phyloP scores from a whole-genome alignment of 225 moss, liverwort and hornwort genomes.

The Thuidium tamariscinum region DNA sequence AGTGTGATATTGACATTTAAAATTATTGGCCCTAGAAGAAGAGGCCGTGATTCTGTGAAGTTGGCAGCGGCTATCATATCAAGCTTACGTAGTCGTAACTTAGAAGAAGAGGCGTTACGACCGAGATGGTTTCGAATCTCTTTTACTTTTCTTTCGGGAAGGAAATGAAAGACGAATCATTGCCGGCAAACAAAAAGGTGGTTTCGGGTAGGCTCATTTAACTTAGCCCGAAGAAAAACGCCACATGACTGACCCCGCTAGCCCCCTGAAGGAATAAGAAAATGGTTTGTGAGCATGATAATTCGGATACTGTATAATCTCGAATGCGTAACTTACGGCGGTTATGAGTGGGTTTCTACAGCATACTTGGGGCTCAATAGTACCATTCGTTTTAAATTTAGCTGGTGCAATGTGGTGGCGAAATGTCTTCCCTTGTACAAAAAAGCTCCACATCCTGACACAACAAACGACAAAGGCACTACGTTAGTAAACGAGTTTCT shows the following conservation, averaged over 20 bases:
- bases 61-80: neutral
- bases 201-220: neutral
- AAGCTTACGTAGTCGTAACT: neutral
- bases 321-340: slow-evolving; percentile 19
- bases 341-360: neutral
- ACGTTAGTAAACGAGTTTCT: neutral
- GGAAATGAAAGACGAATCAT: neutral
- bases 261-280: neutral
- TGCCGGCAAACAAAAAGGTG: neutral
- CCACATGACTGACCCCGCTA: neutral
- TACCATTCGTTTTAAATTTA: neutral
- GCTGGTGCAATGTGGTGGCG: neutral
- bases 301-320: neutral
- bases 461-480: neutral
- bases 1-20: neutral
- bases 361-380: neutral
- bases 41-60: neutral
- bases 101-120: neutral
- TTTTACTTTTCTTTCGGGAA: neutral
- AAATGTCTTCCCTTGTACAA: neutral
- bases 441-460: neutral
- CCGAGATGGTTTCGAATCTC: neutral
- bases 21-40: neutral
- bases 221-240: neutral
- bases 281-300: neutral